Conservation (phyloP, 164 flowering plant genomes). For the Stephania japonica region DNA sequence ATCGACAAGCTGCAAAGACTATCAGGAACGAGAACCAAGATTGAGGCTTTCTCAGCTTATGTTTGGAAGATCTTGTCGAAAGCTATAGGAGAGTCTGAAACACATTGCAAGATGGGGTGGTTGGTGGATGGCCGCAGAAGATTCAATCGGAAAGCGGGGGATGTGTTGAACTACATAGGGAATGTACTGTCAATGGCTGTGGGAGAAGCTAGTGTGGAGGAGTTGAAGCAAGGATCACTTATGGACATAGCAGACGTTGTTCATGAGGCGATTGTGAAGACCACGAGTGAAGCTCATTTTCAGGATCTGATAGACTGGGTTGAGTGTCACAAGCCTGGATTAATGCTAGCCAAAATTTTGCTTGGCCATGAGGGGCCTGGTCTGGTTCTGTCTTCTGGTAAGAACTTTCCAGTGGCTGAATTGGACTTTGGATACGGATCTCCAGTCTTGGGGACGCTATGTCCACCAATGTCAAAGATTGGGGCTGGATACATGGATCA, state of each 20-base stretch:
- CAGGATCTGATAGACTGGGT: slow-evolving; percentile 11
- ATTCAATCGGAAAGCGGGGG: slow-evolving; percentile 5
- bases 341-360: slow-evolving; percentile 8
- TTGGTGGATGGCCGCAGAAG: slow-evolving; percentile 42
- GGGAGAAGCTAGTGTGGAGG: slow-evolving; percentile 29
- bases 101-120: slow-evolving; percentile 50
- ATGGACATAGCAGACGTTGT: slow-evolving; percentile 14
- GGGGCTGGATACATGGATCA: slow-evolving; percentile 8
- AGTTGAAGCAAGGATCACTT: slow-evolving; percentile 24
- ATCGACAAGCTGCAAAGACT: slow-evolving; percentile 9
- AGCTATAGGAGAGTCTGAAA: slow-evolving; percentile 18
- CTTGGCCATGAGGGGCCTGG: slow-evolving; percentile 2
- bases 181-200: slow-evolving; percentile 45
- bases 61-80: slow-evolving; percentile 44
- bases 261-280: slow-evolving; percentile 8
- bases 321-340: slow-evolving; percentile 5
- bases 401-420: slow-evolving; percentile 5
- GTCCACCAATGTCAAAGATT: neutral
- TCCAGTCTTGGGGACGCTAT: slow-evolving; percentile 2
- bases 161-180: slow-evolving; percentile 40
- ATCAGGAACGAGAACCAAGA: slow-evolving; percentile 37
- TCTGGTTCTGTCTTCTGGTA: slow-evolving; percentile 5
- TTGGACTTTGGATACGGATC: slow-evolving; percentile 7
- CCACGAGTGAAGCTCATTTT: slow-evolving; percentile 5
- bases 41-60: slow-evolving; percentile 57